A percentile compares a stretch with the other conserved stretches of the same genome.
Evolutionary conservation across 306 rosid genomes (phyloP).

Genomic region (Bauhinia variegata): DNA sequence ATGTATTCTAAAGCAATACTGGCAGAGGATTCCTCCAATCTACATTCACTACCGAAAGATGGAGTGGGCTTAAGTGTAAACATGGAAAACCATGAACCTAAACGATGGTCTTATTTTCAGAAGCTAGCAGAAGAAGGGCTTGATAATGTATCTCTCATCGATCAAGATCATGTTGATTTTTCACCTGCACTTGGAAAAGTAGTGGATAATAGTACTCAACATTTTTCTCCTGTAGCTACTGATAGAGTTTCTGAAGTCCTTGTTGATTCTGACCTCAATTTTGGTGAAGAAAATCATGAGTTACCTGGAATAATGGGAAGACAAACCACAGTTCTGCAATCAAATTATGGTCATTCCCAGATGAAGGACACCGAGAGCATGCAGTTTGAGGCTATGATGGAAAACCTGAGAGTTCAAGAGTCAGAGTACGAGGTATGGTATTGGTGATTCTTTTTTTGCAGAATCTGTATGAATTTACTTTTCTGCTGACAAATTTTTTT

Average conservation of each 20-base stretch:
- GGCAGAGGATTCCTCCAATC: conserved; percentile 42
- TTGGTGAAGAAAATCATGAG: conserved; percentile 52
- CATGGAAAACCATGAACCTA: conserved; percentile 78
- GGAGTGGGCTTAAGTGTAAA: conserved; percentile 70
- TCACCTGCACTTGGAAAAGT: conserved; percentile 45
- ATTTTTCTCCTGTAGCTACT: conserved; percentile 56
- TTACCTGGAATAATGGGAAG: conserved; percentile 47
- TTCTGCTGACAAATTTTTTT: conserved; percentile 44
- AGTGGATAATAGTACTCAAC: conserved; percentile 51
- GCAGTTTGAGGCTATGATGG: conserved; percentile 62
- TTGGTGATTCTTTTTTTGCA: conserved; percentile 17
- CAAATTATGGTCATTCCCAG: conserved; percentile 54
- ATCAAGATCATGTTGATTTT: conserved; percentile 74
- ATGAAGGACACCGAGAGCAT: conserved; percentile 55
- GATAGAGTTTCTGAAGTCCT: conserved; percentile 50
- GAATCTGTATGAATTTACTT: conserved; percentile 29
- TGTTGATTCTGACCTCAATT: conserved; percentile 52
- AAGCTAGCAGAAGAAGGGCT: conserved; percentile 77
- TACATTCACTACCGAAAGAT: conserved; percentile 50
- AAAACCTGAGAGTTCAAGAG: conserved; percentile 52
- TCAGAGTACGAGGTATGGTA: conserved; percentile 58
- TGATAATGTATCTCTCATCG: conserved; percentile 73
- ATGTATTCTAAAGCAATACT: conserved; percentile 57
- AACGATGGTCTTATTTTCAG: conserved; percentile 80
- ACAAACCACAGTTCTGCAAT: conserved; percentile 34